Conservation (phyloP, 78 protist genomes). For the Cavenderia fasciculata region DNA sequence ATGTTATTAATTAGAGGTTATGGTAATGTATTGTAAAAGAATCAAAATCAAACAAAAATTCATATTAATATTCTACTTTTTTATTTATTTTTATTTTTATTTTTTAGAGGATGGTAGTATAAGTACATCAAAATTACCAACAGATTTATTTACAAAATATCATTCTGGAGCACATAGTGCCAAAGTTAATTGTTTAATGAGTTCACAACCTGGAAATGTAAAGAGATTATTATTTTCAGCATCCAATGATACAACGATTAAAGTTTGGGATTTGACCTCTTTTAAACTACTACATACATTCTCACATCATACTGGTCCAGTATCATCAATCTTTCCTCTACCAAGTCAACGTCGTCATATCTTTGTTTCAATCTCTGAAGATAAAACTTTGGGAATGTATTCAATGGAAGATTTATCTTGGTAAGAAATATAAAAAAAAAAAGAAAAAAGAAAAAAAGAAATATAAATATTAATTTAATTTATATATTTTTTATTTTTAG, state of each 20-base stretch:
- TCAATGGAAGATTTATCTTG: slow-evolving; percentile 54
- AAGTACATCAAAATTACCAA: slow-evolving; percentile 59
- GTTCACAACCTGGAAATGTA: not conserved
- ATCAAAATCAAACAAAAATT: not conserved
- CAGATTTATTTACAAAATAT: slow-evolving; percentile 29
- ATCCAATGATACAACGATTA: slow-evolving; percentile 50
- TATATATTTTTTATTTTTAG: too few species aligned
- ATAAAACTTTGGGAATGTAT: slow-evolving; percentile 70
- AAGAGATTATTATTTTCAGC: slow-evolving; percentile 48
- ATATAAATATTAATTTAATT: too few species aligned
- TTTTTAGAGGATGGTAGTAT: slow-evolving; percentile 49
- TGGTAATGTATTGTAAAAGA: too few species aligned
- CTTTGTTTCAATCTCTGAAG: slow-evolving; percentile 54
- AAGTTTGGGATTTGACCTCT: slow-evolving; percentile 53
- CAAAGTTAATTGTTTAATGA: slow-evolving; percentile 54
- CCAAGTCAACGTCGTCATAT: slow-evolving; percentile 2
- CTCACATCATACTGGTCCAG: slow-evolving; percentile 77
- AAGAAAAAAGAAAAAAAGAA: too few species aligned
- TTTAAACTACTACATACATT: slow-evolving; percentile 62
- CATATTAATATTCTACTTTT: not conserved
- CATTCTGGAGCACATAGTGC: slow-evolving; percentile 24
- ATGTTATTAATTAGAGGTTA: slow-evolving; percentile 53
- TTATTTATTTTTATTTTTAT: not conserved
- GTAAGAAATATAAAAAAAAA: not conserved
- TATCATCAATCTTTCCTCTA: slow-evolving; percentile 12